Percentiles rank a stretch among this genome's conserved stretches.
phyloP scores from a whole-genome alignment of 768 basidiomycete species.

The Melanogaster broomeanus region DNA sequence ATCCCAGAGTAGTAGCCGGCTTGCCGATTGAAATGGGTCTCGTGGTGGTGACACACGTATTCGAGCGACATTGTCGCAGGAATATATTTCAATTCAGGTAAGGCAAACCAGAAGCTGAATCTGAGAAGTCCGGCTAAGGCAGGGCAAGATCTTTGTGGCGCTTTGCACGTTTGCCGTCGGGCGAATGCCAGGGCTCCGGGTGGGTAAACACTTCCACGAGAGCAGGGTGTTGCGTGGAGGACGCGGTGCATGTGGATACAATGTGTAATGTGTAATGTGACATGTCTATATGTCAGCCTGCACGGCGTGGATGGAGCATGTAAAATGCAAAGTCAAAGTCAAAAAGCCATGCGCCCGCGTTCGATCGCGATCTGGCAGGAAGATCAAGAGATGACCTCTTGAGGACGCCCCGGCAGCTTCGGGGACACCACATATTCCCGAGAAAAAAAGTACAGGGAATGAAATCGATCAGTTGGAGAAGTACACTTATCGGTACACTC shows the following conservation, averaged over 20 bases:
- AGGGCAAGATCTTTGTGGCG: neutral
- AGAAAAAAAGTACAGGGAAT: no score
- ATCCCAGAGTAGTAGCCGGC: neutral
- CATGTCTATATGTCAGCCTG: constrained; percentile 20
- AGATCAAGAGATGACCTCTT: constrained; percentile 12
- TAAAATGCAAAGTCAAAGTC: neutral
- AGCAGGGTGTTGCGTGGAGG: neutral
- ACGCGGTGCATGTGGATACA: neutral
- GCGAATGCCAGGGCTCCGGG: no score
- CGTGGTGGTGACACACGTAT: no score
- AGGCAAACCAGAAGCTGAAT: neutral
- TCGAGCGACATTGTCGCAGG: neutral
- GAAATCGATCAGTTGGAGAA: no score
- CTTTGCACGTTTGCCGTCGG: neutral
- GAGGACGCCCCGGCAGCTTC: neutral
- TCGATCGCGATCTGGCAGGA: constrained; percentile 13
- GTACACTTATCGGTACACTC: no score
- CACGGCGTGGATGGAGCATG: constrained; percentile 5
- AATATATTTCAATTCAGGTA: no score
- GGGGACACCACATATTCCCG: neutral
- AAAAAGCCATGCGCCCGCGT: neutral
- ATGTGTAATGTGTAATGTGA: no score
- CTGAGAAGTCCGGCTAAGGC: neutral
- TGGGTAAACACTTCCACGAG: neutral
- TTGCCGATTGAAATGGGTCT: neutral